Percentiles rank a stretch among this genome's conserved stretches.
Conservation (phyloP, 257 asterid species). For the Lycium ferocissimum region DNA sequence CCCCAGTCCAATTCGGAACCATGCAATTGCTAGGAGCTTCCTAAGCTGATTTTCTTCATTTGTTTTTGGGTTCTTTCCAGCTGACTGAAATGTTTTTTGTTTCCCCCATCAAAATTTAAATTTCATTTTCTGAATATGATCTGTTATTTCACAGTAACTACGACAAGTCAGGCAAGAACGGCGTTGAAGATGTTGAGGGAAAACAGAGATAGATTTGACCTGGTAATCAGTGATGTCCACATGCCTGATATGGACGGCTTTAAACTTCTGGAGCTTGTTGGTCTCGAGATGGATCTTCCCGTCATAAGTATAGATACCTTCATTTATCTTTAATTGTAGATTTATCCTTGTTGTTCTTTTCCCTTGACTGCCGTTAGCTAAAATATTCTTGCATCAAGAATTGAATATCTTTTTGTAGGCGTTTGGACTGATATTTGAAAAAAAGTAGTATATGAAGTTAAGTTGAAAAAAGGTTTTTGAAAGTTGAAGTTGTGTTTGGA, state of each 20-base stretch:
- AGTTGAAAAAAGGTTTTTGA: too few relatives aligned
- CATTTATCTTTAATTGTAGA: conserved; percentile 9
- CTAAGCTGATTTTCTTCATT: neutral
- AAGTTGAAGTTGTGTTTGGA: too few relatives aligned
- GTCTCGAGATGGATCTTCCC: conserved; percentile 89
- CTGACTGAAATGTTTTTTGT: neutral
- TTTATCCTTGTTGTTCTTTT: neutral
- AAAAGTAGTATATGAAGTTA: too few relatives aligned
- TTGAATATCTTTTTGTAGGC: neutral
- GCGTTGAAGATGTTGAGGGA: conserved; percentile 81
- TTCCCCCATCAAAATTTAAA: conserved; percentile 26
- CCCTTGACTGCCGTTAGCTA: neutral
- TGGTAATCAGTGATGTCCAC: conserved; percentile 85
- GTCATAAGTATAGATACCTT: conserved; percentile 63
- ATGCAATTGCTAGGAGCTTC: neutral
- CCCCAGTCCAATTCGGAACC: too few relatives aligned
- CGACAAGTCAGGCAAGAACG: conserved; percentile 64
- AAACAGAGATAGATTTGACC: conserved; percentile 69
- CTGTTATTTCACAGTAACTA: conserved; percentile 52
- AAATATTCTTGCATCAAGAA: neutral
- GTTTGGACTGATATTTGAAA: too few relatives aligned
- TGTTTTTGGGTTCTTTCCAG: neutral
- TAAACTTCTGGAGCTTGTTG: conserved; percentile 84
- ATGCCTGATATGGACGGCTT: conserved; percentile 99
- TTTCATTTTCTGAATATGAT: conserved; percentile 21